These are phyloP conservation scores for Trichoderma simmonsii DNA, from an alignment of 2,329 filamentous ascomycete genomes.

Conservation along the genomic window DNA sequence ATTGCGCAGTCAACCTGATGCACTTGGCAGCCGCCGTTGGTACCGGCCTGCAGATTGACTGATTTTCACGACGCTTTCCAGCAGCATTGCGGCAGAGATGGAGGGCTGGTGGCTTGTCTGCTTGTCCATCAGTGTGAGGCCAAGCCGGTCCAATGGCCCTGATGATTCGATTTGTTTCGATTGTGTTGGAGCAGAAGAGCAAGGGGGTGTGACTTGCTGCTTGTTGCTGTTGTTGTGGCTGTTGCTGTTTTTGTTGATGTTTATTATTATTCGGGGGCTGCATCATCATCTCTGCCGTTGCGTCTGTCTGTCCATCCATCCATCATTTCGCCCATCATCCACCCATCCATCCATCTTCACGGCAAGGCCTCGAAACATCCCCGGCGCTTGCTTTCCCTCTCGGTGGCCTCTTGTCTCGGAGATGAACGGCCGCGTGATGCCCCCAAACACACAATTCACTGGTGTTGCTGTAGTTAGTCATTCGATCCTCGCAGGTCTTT, in stretches of 20 bases:
- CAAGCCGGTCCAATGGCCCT: neutral
- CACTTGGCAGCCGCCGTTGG: conserved; percentile 9
- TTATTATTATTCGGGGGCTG: neutral
- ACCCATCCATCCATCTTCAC: neutral
- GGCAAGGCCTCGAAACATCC: neutral
- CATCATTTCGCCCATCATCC: neutral
- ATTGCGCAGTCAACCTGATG: conserved; percentile 19
- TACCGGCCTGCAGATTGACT: conserved; percentile 12
- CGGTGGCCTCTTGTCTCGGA: neutral
- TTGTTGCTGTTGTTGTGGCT: neutral
- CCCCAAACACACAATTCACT: neutral
- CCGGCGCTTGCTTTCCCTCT: neutral
- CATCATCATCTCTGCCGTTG: neutral
- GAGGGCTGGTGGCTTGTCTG: conserved; percentile 2
- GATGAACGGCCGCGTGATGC: conserved; percentile 8
- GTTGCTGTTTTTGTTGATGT: neutral
- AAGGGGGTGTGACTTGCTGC: neutral
- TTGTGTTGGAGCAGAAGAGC: neutral
- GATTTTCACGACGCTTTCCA: neutral
- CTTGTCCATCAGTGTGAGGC: neutral
- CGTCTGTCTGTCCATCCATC: neutral
- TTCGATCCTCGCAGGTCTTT: neutral
- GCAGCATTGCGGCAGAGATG: neutral
- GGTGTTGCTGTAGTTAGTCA: neutral
- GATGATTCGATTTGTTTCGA: neutral